A percentile compares a stretch with the other conserved stretches of the same genome.
Evolutionary conservation across 441 rosid species (phyloP).

Genomic region (Manihot esculenta): DNA sequence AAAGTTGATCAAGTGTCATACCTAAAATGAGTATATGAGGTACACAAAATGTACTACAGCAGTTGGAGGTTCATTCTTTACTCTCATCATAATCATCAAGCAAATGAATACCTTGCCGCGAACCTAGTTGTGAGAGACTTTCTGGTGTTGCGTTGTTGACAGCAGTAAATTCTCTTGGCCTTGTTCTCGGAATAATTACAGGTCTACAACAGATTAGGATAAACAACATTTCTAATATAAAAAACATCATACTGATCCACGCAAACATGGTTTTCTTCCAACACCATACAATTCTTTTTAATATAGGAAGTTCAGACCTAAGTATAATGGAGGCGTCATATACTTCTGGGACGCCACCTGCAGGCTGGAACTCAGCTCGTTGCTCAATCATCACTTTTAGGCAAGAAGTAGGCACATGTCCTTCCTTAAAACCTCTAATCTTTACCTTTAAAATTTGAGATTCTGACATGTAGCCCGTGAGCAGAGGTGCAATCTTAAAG

Average conservation of each 20-base stretch:
- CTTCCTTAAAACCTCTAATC: conserved; percentile 56
- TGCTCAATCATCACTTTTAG: conserved; percentile 65
- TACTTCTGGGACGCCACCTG: conserved; percentile 85
- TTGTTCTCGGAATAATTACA: conserved; percentile 59
- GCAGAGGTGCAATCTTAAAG: conserved; percentile 62
- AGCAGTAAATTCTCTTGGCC: conserved; percentile 30
- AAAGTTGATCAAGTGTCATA: too few relatives aligned
- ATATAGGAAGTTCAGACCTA: conserved; percentile 62
- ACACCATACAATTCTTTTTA: conserved; percentile 63
- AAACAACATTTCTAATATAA: conserved; percentile 49
- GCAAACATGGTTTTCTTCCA: conserved; percentile 73
- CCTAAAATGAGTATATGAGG: too few relatives aligned
- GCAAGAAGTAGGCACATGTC: conserved; percentile 66
- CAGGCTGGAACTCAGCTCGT: conserved; percentile 61
- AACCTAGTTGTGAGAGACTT: conserved; percentile 16
- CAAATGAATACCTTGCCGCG: conserved; percentile 7
- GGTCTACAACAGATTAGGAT: conserved; percentile 64
- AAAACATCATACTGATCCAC: conserved; percentile 59
- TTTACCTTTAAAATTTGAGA: conserved; percentile 63
- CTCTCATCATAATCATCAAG: conserved; percentile 14
- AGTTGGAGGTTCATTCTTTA: not conserved
- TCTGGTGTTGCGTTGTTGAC: conserved; percentile 18
- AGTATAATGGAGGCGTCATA: conserved; percentile 59
- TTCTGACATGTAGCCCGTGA: conserved; percentile 72
- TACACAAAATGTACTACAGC: not conserved